A percentile compares a stretch with the other conserved stretches of the same genome.
Conservation (phyloP, 805 yeast genomes). For the Metschnikowia baotianmanensis region DNA sequence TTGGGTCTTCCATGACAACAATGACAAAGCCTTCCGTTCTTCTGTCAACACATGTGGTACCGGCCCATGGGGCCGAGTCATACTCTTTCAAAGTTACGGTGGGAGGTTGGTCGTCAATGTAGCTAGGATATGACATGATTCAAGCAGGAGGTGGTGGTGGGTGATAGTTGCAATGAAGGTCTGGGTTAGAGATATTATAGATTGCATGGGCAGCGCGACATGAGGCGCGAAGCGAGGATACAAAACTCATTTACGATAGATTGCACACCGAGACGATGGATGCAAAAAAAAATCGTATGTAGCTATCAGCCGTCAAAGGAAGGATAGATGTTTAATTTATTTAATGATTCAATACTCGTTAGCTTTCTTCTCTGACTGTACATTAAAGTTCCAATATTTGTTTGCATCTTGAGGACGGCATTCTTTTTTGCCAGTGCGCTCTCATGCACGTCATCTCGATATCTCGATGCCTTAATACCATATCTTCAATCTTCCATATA, state of each 20-base stretch:
- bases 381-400: too few species aligned
- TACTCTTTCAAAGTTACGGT: conserved; percentile 44
- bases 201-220: too few species aligned
- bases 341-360: too few species aligned
- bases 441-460: not conserved
- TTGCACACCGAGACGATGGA: too few species aligned
- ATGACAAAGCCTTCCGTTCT: conserved; percentile 35
- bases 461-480: conserved; percentile 5
- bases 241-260: too few species aligned
- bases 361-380: too few species aligned
- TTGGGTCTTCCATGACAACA: conserved; percentile 46
- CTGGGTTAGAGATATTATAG: not conserved
- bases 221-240: too few species aligned
- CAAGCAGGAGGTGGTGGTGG: not conserved
- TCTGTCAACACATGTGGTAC: conserved; percentile 48
- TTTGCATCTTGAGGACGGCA: not conserved
- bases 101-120: conserved; percentile 47
- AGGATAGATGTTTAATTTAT: too few species aligned
- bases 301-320: too few species aligned
- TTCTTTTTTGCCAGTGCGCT: conserved; percentile 1
- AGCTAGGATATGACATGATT: conserved; percentile 36
- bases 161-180: not conserved
- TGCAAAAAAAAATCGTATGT: too few species aligned
- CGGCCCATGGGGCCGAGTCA: conserved; percentile 53
- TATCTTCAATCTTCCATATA: too few species aligned